These are phyloP conservation scores for Phytopythium montanum DNA, from an alignment of 352 stramenopile species.

Conservation along the genomic window DNA sequence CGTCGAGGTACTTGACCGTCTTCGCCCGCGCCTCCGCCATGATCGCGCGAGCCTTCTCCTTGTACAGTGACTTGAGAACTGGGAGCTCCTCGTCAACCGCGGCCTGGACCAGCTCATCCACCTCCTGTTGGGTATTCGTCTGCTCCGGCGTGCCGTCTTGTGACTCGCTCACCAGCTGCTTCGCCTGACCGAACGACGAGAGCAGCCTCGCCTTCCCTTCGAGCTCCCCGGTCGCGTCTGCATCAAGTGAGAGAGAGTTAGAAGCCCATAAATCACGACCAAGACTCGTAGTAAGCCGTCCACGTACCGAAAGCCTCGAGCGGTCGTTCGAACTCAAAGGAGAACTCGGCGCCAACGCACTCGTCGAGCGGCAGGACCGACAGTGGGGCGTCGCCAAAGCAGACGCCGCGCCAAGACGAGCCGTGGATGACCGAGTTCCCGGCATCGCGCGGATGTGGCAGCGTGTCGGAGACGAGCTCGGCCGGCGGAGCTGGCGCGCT, in stretches of 20 bases:
- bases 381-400: constrained; percentile 26
- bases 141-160: constrained; percentile 6
- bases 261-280: neutral
- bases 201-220: constrained; percentile 44
- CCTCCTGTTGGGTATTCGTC: constrained; percentile 31
- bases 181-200: constrained; percentile 38
- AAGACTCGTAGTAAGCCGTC: neutral
- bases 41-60: constrained; percentile 43
- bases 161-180: constrained; percentile 21
- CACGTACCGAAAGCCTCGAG: constrained; percentile 39
- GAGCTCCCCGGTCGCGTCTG: constrained; percentile 44
- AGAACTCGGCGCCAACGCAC: constrained; percentile 17
- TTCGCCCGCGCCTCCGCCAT: constrained; percentile 36
- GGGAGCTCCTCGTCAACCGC: constrained; percentile 43
- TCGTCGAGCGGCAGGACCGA: constrained; percentile 28
- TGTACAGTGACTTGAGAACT: constrained; percentile 43
- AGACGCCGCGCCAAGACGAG: constrained; percentile 41
- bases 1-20: constrained; percentile 22
- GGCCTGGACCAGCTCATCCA: constrained; percentile 38
- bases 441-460: constrained; percentile 22
- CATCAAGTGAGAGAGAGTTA: constrained; percentile 4
- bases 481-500: constrained; percentile 7
- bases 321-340: constrained; percentile 25
- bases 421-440: constrained; percentile 41
- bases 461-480: constrained; percentile 24